Base-by-base conservation (phyloP, 352 stramenopile species). In the Phytophthora ohioensis region DNA sequence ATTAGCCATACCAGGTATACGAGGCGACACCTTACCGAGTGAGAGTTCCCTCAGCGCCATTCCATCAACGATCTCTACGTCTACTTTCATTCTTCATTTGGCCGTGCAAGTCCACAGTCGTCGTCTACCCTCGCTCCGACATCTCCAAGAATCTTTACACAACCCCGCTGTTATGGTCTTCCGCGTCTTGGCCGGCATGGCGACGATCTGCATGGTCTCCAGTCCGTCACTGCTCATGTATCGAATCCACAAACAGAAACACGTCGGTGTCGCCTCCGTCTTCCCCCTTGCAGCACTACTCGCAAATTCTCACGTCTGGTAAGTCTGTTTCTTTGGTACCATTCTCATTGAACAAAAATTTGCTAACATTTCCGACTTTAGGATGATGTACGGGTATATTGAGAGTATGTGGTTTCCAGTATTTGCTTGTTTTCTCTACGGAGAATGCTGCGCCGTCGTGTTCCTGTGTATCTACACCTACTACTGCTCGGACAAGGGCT, bases 351-450 rank as follows among this genome's bases (percentile, higher is more conserved):
- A 69, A 51, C 17, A 42, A 55, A 27, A 60, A 67, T 32, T 75
- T 73, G 39, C 72, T 73, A 53, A 67, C 75, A 11, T 75, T 71
- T 31, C 60, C 41, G 8, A 57, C 13, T 73, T 56, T 27, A 79
- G 76, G 71, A 76, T 82, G 69, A 73, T 85, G 54, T 87, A 82
- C 38, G 79, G 79, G 31, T 82, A 77, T 34, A 45, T 85, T n/a
- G 70, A 64, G 9, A 51, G 65, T n/a, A 68, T 75, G 49, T 79
- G 78, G 68, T 89, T 85, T 31, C 78, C 81, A 0, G 38, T 87
- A n/a, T 80, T 89, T 55, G 57, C 60, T 10, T 83, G 71, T 8
- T 89, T 80, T 43, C 60, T 76, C 3, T 48, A 82, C 9, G 81
- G 81, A 13, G 68, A 83, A 30, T 48, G 80, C 5, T 47, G 81